A percentile compares a stretch with the other conserved stretches of the same genome.
These are phyloP conservation scores for Colletotrichum sidae DNA, from an alignment of 2,329 filamentous ascomycete genomes.

Conservation along the genomic window DNA sequence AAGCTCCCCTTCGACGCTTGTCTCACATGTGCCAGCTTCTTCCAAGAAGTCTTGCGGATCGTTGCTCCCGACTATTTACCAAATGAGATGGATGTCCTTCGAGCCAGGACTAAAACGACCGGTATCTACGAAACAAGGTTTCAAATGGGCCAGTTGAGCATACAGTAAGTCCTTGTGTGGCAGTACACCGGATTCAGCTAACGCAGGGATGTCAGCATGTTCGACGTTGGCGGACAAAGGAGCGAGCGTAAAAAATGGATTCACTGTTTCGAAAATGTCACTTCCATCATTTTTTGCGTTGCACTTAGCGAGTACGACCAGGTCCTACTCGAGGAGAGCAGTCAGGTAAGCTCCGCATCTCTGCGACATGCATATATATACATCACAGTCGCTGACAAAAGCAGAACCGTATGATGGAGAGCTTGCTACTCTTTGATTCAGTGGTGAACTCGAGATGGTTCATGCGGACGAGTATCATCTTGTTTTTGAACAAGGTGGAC, in stretches of 20 bases:
- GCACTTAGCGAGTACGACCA: conserved; percentile 98
- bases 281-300: conserved; percentile 99
- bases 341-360: conserved; percentile 74
- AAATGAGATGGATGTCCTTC: conserved; percentile 92
- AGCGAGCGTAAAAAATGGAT: conserved; percentile 99
- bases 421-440: conserved; percentile 93
- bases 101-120: conserved; percentile 96
- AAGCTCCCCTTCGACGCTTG: background rate
- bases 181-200: background rate
- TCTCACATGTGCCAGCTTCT: conserved; percentile 76
- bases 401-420: conserved; percentile 99
- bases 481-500: conserved; percentile 99
- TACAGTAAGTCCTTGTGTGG: conserved; percentile 78
- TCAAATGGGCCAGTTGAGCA: conserved; percentile 97
- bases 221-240: conserved; percentile 96
- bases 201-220: conserved; percentile 79
- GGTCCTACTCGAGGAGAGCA: conserved; percentile 95
- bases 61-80: conserved; percentile 87
- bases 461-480: conserved; percentile 97
- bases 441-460: conserved; percentile 99
- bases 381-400: conserved; percentile 34
- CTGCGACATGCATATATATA: too few relatives aligned
- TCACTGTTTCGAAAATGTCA: conserved; percentile 99
- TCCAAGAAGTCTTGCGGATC: conserved; percentile 91
- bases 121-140: conserved; percentile 99